phyloP scores from a whole-genome alignment of 2,329 filamentous ascomycete genomes.

The Hypoxylon sp. region DNA sequence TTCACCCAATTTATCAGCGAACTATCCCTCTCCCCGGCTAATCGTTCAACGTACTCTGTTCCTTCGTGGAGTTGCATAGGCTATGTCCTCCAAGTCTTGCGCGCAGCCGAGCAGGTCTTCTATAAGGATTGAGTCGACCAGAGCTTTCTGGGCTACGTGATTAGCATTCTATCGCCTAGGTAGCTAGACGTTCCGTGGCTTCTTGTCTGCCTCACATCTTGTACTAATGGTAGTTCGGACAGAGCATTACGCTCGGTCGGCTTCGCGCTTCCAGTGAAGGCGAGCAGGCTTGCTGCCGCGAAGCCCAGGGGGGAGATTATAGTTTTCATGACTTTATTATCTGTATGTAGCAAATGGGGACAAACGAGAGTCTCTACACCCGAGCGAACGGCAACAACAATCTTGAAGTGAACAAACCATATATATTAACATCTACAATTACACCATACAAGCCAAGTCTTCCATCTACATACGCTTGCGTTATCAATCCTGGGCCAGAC shows the following conservation, averaged over 20 bases:
- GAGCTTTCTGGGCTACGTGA: conserved; percentile 39
- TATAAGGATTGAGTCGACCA: conserved; percentile 45
- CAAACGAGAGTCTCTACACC: background rate
- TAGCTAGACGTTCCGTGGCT: background rate
- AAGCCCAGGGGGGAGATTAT: conserved; percentile 34
- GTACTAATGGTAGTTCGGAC: conserved; percentile 37
- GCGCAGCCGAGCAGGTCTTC: conserved; percentile 49
- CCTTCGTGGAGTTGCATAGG: conserved; percentile 47
- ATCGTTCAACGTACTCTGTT: conserved; percentile 47
- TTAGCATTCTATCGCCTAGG: conserved; percentile 24
- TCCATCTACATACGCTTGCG: conserved; percentile 4
- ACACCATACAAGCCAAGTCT: conserved; percentile 9
- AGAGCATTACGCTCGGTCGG: conserved; percentile 33
- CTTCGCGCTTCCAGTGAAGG: conserved; percentile 42
- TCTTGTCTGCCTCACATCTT: conserved; percentile 41
- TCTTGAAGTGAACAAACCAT: background rate
- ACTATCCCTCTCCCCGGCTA: conserved; percentile 13
- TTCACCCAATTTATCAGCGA: conserved; percentile 6
- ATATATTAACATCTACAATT: conserved; percentile 9
- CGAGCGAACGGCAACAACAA: background rate
- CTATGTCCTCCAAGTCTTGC: conserved; percentile 50
- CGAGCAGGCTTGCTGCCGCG: conserved; percentile 41
- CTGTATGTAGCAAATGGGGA: background rate
- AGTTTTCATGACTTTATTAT: conserved; percentile 41
- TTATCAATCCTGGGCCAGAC: conserved; percentile 11